A percentile compares a stretch with the other conserved stretches of the same genome.
Conservation (phyloP, 1,284 basidiomycete genomes). For the Peniophora sp. region DNA sequence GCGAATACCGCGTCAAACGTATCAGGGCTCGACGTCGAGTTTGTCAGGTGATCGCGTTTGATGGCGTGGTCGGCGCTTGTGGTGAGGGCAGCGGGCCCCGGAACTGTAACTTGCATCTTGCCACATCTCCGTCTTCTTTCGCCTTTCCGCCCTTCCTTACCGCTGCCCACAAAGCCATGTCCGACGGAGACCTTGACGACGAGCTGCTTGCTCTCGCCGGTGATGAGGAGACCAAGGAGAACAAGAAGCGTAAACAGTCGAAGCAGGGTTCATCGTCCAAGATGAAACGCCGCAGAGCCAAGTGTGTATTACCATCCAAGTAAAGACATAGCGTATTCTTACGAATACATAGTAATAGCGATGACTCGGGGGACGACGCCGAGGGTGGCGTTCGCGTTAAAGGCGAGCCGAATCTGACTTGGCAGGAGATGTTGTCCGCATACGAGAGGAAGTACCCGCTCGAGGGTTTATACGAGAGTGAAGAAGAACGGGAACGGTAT, state of each 20-base stretch:
- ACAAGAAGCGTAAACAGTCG: constrained; percentile 36
- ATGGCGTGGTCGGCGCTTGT: too few relatives aligned
- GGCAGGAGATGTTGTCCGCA: constrained; percentile 38
- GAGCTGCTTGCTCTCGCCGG: constrained; percentile 65
- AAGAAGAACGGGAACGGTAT: constrained; percentile 74
- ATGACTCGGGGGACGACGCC: background rate
- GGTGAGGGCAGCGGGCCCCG: background rate
- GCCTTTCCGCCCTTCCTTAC: background rate
- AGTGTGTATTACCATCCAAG: constrained; percentile 26
- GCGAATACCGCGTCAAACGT: too few relatives aligned
- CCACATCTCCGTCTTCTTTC: background rate
- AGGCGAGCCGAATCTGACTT: constrained; percentile 49
- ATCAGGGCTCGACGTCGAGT: too few relatives aligned
- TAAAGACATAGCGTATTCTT: background rate
- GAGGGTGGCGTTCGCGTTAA: constrained; percentile 16
- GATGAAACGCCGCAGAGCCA: constrained; percentile 41
- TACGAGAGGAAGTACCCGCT: constrained; percentile 72
- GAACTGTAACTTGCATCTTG: background rate
- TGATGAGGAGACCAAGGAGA: constrained; percentile 28
- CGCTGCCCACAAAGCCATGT: constrained; percentile 33
- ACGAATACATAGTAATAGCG: background rate
- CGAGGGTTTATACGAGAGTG: constrained; percentile 85
- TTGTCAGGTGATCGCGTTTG: too few relatives aligned
- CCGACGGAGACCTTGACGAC: constrained; percentile 63
- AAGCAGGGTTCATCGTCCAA: constrained; percentile 25